Base-by-base conservation (phyloP, 331 rosid genomes). In the Phaseolus coccineus region DNA sequence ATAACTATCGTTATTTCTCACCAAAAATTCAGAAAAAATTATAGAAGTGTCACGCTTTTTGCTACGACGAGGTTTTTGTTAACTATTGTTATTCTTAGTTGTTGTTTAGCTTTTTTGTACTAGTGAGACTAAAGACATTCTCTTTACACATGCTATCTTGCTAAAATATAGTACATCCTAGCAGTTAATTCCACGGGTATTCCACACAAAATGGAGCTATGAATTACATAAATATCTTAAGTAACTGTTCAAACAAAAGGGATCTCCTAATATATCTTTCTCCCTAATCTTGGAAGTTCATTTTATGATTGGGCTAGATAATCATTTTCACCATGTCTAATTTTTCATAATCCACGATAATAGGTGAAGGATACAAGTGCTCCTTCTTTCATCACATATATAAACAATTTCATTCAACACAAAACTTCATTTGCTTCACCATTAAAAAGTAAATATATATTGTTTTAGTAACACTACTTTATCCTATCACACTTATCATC, bases 271-370 rank as follows among this genome's bases (percentile, higher is more conserved):
- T 61, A 71, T 33, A 90, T 82, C 92, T 93, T 73, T 96, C 98
- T 13, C 98, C 98, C 83, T 89, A 82, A 86, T 96, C 89, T 76
- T 96, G 99, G 87, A 87, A 87, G 83, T 90, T 96, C 89, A 96
- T 93, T 80, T 80, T 89, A 65, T 96, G 99, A 22, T 84, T 79
- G 35, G 89, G 81, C 98, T 97, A 93, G 2, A 96, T n/a, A 0
- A 93, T 94, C 51, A 93, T 5, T 68, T 33, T 81, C 57, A 96
- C 62, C 87, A 75, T 91, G 62, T 88, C 84, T 63, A 91, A 59
- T 4, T 80, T 77, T 0, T 87, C 99, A 6, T 84, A 37, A 1
- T 96, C 96, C 87, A 96, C 82, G 50, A 93, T 22, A 79, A 88
- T 77, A 10, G 98, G 91, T 10, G 83, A 64, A 30, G 99, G 86